These are phyloP conservation scores for Phylloporus scabripes DNA, from an alignment of 768 basidiomycete genomes.

Conservation along the genomic window DNA sequence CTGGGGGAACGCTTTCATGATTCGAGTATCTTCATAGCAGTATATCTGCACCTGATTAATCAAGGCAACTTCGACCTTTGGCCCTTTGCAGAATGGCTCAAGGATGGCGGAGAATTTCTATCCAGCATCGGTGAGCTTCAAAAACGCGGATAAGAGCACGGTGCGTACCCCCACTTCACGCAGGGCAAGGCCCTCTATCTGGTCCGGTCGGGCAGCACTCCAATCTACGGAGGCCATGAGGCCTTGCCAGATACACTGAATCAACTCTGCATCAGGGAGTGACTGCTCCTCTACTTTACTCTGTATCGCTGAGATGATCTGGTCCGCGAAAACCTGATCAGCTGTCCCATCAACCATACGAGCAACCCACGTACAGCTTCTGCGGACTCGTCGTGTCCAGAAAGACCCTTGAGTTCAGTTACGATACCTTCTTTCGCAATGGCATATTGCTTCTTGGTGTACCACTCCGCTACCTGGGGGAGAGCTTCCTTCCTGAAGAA, in stretches of 20 bases:
- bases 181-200: slow-evolving; percentile 84
- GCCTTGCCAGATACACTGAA: slow-evolving; percentile 89
- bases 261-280: slow-evolving; percentile 81
- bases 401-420: slow-evolving; percentile 61
- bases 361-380: slow-evolving; percentile 50
- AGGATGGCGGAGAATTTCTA: slow-evolving; percentile 83
- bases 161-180: slow-evolving; percentile 77
- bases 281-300: slow-evolving; percentile 67
- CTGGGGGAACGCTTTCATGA: slow-evolving; percentile 93
- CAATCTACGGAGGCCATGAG: slow-evolving; percentile 86
- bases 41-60: slow-evolving; percentile 95
- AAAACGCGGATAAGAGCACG: not conserved
- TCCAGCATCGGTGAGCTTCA: not conserved
- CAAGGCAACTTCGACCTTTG: slow-evolving; percentile 88
- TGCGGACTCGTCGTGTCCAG: slow-evolving; percentile 60
- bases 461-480: slow-evolving; percentile 86
- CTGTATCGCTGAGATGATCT: slow-evolving; percentile 79
- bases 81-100: slow-evolving; percentile 82
- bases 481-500: slow-evolving; percentile 82
- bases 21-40: slow-evolving; percentile 93
- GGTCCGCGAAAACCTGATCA: slow-evolving; percentile 8
- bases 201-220: slow-evolving; percentile 84
- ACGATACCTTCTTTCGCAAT: slow-evolving; percentile 75
- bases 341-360: not conserved
- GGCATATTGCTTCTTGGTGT: slow-evolving; percentile 82